Evolutionary conservation across 1,284 basidiomycete genomes (phyloP), one percentile per base, ranked within the genome.

Genomic region (Leccinum huronense): DNA sequence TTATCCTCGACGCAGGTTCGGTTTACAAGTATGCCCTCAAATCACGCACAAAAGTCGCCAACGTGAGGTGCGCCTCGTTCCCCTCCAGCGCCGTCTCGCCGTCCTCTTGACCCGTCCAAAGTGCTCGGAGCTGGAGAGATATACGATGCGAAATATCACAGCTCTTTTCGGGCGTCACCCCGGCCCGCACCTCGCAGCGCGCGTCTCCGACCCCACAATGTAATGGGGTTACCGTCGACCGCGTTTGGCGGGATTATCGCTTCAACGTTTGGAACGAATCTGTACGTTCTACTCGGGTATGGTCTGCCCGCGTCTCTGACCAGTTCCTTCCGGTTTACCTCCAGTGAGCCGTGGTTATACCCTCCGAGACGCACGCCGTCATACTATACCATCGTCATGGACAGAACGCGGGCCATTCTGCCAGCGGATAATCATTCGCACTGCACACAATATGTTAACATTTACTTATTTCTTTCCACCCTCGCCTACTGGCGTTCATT

Each of bases 11-110:
- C 71, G 86, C 88, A 51, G 87, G 88, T 16, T 82, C 83, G 27
- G 77, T 84, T 56, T 90, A 90, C 79, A 83, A 83, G 70, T 89
- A 90, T 73, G 86, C 85, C 51, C 77, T 90, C 64, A 89, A 89
- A 74, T 82, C 81, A 66, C 83, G 81, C 66, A 81, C 83, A 59
- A 86, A 84, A 71, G 86, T 90, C 42, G 86, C 83, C 63, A 86
- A 87, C 72, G 82, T 90, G 72, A 88, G 85, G 88, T 89, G 74
- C 72, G 87, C 80, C 62, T 56, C 66, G 19, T 65, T 38, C 54
- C 10, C 36, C 48, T 57, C 57, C 55, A 3, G 60, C 56, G 30
- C 54, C 64, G 36, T 64, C 38, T 33, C 40, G 7, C 54, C 68
- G 5, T 61, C 59, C 23, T 57, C 63, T 60, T 69, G 31, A 67